A percentile compares a stretch with the other conserved stretches of the same genome.
Evolutionary conservation across 2,329 filamentous ascomycete genomes (phyloP).

Genomic region (Ascomycota sp.): DNA sequence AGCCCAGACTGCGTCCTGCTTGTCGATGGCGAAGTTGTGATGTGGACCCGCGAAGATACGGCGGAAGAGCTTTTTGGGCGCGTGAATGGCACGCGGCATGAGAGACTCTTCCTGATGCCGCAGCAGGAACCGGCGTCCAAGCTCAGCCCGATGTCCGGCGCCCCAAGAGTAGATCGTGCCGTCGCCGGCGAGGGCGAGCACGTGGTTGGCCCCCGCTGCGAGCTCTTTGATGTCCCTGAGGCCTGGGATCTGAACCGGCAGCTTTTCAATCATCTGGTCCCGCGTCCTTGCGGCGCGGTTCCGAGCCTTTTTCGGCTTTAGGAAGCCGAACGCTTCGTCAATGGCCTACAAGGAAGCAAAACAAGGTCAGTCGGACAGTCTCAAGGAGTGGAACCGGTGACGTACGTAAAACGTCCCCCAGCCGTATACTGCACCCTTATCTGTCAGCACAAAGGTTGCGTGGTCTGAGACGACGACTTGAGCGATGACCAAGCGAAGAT

Average conservation of each 20-base stretch:
- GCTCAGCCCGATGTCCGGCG: constrained; percentile 21
- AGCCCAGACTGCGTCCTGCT: constrained; percentile 37
- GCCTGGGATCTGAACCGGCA: constrained; percentile 25
- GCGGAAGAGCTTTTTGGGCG: constrained; percentile 12
- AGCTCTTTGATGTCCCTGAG: constrained; percentile 37
- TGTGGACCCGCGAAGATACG: constrained; percentile 34
- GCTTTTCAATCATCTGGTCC: constrained; percentile 2
- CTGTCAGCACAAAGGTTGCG: constrained; percentile 46
- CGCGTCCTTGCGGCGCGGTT: not conserved
- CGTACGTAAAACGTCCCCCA: constrained; percentile 43
- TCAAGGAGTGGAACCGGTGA: not conserved
- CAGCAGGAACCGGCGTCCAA: constrained; percentile 25
- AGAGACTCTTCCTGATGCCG: constrained; percentile 25
- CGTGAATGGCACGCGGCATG: constrained; percentile 15
- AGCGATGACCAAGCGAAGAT: constrained; percentile 30
- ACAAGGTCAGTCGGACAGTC: constrained; percentile 15
- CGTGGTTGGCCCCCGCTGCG: constrained; percentile 40
- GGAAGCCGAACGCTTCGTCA: not conserved
- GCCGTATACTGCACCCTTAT: constrained; percentile 45
- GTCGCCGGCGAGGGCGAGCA: constrained; percentile 35
- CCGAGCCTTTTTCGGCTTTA: not conserved
- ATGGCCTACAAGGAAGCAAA: not conserved
- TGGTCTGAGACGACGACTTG: constrained; percentile 42
- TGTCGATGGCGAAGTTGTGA: constrained; percentile 46
- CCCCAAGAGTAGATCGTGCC: constrained; percentile 13